Evolutionary conservation across 345 rosid species (phyloP).

Genomic region (Bruguiera gymnorhiza): DNA sequence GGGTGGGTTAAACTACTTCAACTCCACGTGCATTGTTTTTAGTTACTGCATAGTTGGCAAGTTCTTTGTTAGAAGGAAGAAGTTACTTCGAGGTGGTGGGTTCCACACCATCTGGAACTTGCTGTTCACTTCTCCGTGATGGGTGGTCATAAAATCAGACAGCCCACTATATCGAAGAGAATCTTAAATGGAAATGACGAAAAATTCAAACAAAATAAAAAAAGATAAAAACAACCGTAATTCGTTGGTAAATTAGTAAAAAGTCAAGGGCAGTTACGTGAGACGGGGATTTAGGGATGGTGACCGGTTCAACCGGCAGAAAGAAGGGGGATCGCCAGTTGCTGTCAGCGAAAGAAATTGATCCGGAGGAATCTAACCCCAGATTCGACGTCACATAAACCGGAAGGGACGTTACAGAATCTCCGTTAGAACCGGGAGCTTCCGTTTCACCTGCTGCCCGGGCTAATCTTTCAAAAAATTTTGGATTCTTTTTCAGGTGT

Average conservation of each 20-base stretch:
- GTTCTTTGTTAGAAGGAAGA: too few species aligned
- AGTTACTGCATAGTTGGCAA: too few species aligned
- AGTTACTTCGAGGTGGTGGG: not conserved
- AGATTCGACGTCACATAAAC: not conserved
- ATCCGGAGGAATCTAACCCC: not conserved
- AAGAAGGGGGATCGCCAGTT: not conserved
- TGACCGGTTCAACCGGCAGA: slow-evolving; percentile 2
- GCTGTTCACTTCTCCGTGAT: slow-evolving; percentile 15
- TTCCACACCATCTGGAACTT: not conserved
- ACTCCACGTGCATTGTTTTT: too few species aligned
- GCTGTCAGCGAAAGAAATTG: not conserved
- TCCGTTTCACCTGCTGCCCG: too few species aligned
- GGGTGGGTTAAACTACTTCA: too few species aligned
- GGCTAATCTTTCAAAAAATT: too few species aligned
- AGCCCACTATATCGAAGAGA: not conserved
- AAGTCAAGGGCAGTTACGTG: not conserved
- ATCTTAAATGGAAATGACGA: too few species aligned
- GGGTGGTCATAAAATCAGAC: slow-evolving; percentile 3
- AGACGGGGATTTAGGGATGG: too few species aligned
- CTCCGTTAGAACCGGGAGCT: not conserved
- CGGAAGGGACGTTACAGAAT: not conserved
- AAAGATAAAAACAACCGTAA: not conserved
- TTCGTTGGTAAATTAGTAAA: not conserved
- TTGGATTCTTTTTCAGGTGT: too few species aligned
- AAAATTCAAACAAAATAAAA: not conserved